Base-by-base conservation (phyloP, 2,329 filamentous ascomycete species). In the Tympanopsis confertula region DNA sequence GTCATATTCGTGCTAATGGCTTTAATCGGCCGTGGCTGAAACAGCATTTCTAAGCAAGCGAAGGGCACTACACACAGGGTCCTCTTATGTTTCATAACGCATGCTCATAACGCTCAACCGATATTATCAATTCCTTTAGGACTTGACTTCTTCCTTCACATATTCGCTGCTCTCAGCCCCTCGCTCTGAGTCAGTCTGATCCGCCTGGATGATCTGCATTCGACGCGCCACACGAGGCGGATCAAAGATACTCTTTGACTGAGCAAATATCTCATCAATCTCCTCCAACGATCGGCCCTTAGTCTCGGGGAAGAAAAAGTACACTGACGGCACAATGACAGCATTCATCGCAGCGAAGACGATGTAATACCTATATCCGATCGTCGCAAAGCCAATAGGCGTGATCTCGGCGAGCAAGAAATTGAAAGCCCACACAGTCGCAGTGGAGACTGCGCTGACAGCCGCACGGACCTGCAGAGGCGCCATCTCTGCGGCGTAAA, bases 281-380 rank as follows among this genome's bases (percentile, higher is more conserved):
- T 32, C 41, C 24, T 46, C 44, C 4, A 46, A 32, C 19, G 38
- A 32, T 17, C 38, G 19, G 13, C 35, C 35, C 1, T 26, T 19
- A 2, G 44, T 46, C 36, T 46, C 44, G 4, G 32, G 48, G 20
- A 44, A 47, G 12, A 41, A 46, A 17, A 50, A 47, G 26, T 47
- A 51, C 10, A 51, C 44, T 12, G 45, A 36, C 2, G 47, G 44
- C 12, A 48, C 39, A 7, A 42, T 41, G 24, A 43, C 39, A 28
- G 44, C 43, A 35, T 50, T 48, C 29, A 50, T 45, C 2, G 47
- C 39, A 5, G 48, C 46, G 26, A 48, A 50, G 13, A 50, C 38
- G 18, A 51, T 44, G 19, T 50, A 51, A 5, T 40, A 44, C 20
- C 42, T 44, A 42, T 44, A 52, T 4, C 44, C 44, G 32, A 51